Base-by-base conservation (phyloP, 768 basidiomycete species). In the Hirschioporus abietinus region DNA sequence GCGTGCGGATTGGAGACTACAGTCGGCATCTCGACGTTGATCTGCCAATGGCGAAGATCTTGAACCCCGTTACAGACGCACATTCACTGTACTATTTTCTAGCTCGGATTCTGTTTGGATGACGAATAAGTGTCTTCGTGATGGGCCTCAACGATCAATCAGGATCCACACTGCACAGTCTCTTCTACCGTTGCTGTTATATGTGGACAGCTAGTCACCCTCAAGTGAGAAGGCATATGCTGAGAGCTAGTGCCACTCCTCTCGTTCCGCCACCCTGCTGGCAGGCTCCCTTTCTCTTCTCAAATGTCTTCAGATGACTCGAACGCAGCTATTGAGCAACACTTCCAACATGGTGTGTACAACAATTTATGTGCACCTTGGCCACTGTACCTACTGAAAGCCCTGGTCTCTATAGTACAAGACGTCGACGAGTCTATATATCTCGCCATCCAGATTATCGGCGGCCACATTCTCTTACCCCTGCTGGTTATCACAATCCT, bases 401-500 rank as follows among this genome's bases (percentile, higher is more conserved):
- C 15, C 42, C 12, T 52, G 2, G 4, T 52, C 42, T 10, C 42
- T 52, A 3, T 15, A 61, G 60, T 34, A 25, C 60, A 61, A 61
- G 60, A 61, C 60, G 60, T 61, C 23, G 25, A 61, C 25, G 25
- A 61, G 30, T 61, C 80, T 25, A 72, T 76, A 7, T 87, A 79
- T 71, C 76, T 86, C 64, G 76, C 75, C 24, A 75, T 88, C 7
- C 81, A 84, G 65, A 76, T 86, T 26, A 68, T 77, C 52, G 87
- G 84, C 35, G 86, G 86, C 0, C 82, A 87, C 66, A 72, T 85
- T 58, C 80, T 83, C 60, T 74, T 87, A 15, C 84, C 84, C 17
- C 67, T 83, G 10, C 75, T 87, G 52, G 73, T 87, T 35, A 67
- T 78, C 15, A 85, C 82, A 12, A 81, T 81, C 63, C 70, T 82